These are phyloP conservation scores for Artomyces pyxidatus DNA, from an alignment of 768 basidiomycete genomes.

Conservation along the genomic window DNA sequence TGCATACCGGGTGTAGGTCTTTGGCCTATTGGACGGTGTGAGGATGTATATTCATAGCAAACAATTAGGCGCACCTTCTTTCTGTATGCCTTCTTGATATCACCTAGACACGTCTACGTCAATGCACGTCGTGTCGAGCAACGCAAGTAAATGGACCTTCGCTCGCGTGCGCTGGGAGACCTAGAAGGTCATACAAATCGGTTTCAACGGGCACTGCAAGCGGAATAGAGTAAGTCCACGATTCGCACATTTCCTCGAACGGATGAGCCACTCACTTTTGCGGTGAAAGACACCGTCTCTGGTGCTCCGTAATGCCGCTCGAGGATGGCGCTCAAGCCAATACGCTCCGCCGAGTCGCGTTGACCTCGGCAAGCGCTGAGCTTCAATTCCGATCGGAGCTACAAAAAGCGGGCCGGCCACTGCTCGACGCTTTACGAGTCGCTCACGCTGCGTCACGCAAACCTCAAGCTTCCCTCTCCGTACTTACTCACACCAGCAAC, in stretches of 20 bases:
- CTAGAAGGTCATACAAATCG: constrained; percentile 82
- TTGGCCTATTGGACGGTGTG: constrained; percentile 50
- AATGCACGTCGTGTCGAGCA: constrained; percentile 8
- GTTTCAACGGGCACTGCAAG: constrained; percentile 62
- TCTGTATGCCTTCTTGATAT: constrained; percentile 92
- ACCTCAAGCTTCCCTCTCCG: not conserved
- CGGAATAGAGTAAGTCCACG: not conserved
- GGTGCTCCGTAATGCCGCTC: not conserved
- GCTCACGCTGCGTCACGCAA: no score
- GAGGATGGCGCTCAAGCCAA: not conserved
- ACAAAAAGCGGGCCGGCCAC: no score
- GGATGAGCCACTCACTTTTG: not conserved
- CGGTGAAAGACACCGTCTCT: not conserved
- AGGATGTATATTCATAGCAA: constrained; percentile 9
- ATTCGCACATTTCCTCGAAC: no score
- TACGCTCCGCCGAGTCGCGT: not conserved
- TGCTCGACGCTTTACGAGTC: no score
- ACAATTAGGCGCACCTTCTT: constrained; percentile 57
- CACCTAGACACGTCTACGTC: constrained; percentile 36
- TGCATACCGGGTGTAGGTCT: constrained; percentile 76
- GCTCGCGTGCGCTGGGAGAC: constrained; percentile 57
- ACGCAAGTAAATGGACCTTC: constrained; percentile 44
- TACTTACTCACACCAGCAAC: constrained; percentile 6
- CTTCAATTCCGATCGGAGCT: not conserved
- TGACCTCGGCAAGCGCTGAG: not conserved